A percentile compares a stretch with the other conserved stretches of the same genome.
These are phyloP conservation scores for Cyclanthera cordifolia DNA, from an alignment of 306 rosid species.

Conservation along the genomic window DNA sequence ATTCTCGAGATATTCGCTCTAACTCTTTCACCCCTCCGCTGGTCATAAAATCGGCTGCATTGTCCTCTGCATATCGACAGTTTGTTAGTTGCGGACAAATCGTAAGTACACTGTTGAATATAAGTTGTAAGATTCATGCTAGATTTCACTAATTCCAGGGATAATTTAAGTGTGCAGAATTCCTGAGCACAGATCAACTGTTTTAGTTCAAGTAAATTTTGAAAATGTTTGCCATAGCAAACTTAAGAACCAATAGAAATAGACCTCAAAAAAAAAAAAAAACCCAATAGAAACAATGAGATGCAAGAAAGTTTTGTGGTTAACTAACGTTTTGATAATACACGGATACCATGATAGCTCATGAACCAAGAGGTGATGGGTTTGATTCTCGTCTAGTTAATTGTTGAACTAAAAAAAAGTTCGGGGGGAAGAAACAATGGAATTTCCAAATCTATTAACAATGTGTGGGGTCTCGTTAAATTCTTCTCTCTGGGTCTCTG, in stretches of 20 bases:
- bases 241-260: background rate
- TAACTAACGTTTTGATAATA: background rate
- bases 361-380: too few relatives aligned
- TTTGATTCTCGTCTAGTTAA: too few relatives aligned
- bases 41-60: constrained; percentile 34
- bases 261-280: too few relatives aligned
- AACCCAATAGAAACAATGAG: background rate
- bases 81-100: background rate
- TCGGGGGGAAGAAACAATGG: too few relatives aligned
- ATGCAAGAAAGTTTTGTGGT: background rate
- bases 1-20: constrained; percentile 32
- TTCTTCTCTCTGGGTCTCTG: too few relatives aligned
- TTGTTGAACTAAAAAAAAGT: too few relatives aligned
- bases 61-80: constrained; percentile 29
- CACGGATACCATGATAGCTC: too few relatives aligned
- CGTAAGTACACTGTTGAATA: background rate
- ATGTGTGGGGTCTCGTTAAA: too few relatives aligned
- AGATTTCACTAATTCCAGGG: background rate
- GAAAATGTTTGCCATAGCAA: background rate
- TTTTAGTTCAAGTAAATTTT: background rate
- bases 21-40: constrained; percentile 42
- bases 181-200: background rate
- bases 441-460: background rate
- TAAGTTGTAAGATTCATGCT: background rate
- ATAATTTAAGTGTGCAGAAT: background rate